Evolutionary conservation across 371 early-diverging fungal species (phyloP), one percentile per base, ranked within the genome.

Genomic region (Nosema muscidifuracis): DNA sequence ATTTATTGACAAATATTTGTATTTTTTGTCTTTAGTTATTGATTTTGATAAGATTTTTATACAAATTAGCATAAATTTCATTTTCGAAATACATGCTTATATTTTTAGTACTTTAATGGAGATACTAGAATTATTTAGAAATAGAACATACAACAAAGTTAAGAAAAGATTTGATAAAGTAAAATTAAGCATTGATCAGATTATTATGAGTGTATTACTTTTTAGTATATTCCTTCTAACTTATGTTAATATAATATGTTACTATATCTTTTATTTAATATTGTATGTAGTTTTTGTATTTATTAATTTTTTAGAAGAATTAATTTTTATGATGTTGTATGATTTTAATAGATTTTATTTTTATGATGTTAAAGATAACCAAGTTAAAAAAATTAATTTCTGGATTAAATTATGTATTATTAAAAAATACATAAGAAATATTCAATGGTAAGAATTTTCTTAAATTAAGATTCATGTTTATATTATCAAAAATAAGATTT

Each of bases 151-250:
- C 31, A 71, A 71, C 24, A 42, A 30, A 16, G n/a, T 71, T 20
- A 71, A 64, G 28, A 71, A 53, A 33, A 62, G 71, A 42, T 51
- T 36, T 18, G 71, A 71, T 18, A 38, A 22, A 9, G 36, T 71
- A 2, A 42, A 36, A 12, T 42, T 71, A 16, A 64, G 34, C 15
- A 60, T 42, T 24, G 71, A 71, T 43, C 71, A 71, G 28, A 63
- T 71, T 30, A 55, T 71, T 33, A 24, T 71, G 40, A 26, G 47
- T 42, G 63, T 47, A 10, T 18, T 71, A 42, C 38, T 71, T 18
- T 71, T 71, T 40, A 60, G 60, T 60, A 60, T 60, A 24, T 60
- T 24, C 1, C 6, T 36, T 12, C 36, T 60, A 12, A 34, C 20
- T 2, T 60, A 13, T 31, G 34, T 60, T 22, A 60, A 31, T 60